Evolutionary conservation across 257 asterid species (phyloP).

Genomic region (Solanum etuberosum): DNA sequence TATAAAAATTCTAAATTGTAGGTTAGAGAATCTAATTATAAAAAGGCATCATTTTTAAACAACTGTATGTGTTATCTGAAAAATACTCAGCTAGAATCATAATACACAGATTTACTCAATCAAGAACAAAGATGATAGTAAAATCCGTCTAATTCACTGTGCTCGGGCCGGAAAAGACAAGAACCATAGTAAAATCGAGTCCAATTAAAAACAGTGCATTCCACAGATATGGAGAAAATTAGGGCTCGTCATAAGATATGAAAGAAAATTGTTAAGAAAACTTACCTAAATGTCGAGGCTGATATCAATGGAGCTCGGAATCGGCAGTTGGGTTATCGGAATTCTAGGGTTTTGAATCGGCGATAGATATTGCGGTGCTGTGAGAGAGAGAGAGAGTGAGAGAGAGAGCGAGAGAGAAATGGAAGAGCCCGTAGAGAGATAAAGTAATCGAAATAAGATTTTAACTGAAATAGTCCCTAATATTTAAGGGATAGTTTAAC

Average conservation of each 20-base stretch:
- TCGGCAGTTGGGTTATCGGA: conserved; percentile 20
- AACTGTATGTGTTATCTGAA: neutral
- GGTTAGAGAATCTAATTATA: neutral
- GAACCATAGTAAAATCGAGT: neutral
- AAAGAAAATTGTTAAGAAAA: neutral
- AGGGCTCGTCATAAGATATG: conserved; percentile 12
- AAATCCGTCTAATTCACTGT: neutral
- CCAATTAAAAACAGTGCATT: neutral
- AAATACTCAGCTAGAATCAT: neutral
- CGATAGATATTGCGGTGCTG: conserved; percentile 12
- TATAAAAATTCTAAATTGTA: neutral
- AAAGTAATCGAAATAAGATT: conserved; percentile 12
- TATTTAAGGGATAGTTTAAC: neutral
- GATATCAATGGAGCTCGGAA: conserved; percentile 17
- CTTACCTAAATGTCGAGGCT: conserved; percentile 19
- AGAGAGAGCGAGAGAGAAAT: neutral
- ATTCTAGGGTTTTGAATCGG: conserved; percentile 55
- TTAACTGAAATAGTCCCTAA: neutral
- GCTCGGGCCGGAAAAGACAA: neutral
- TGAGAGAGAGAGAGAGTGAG: conserved; percentile 2
- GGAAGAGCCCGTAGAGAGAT: neutral
- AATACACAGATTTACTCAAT: neutral
- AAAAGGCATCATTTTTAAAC: neutral
- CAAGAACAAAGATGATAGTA: neutral
- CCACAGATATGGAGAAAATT: neutral